phyloP scores from a whole-genome alignment of 2,329 filamentous ascomycete species.

The Sphaerulina musiva region DNA sequence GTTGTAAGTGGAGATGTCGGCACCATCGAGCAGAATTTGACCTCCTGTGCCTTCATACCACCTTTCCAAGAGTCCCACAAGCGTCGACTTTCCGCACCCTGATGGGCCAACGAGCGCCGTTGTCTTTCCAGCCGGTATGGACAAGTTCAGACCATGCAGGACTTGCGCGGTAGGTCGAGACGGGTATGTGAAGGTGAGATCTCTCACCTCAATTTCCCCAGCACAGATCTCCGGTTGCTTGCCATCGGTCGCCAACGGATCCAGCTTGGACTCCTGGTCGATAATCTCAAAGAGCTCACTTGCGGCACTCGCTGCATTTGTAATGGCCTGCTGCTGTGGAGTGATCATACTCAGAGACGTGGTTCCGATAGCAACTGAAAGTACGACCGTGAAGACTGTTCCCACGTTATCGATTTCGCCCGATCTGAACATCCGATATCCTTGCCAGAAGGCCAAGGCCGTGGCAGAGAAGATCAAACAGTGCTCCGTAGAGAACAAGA shows the following conservation, averaged over 20 bases:
- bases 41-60: conserved; percentile 32
- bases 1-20: conserved; percentile 28
- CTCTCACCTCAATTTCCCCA: conserved; percentile 54
- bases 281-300: conserved; percentile 39
- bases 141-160: conserved; percentile 33
- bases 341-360: conserved; percentile 37
- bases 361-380: conserved; percentile 33
- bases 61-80: conserved; percentile 33
- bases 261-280: conserved; percentile 36
- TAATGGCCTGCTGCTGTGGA: conserved; percentile 39
- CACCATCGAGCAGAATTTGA: conserved; percentile 31
- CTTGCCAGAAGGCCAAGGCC: conserved; percentile 41
- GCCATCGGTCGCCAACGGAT: conserved; percentile 32
- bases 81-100: conserved; percentile 37
- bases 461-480: conserved; percentile 40
- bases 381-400: conserved; percentile 34
- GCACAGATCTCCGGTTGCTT: conserved; percentile 20
- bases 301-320: conserved; percentile 40
- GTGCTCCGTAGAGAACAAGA: conserved; percentile 29
- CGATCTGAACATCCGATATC: conserved; percentile 34
- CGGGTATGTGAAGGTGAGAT: conserved; percentile 69
- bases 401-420: conserved; percentile 32
- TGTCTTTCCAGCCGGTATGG: conserved; percentile 38
- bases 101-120: conserved; percentile 41
- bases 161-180: conserved; percentile 35